Evolutionary conservation across 2,329 filamentous ascomycete species (phyloP), one percentile per base, ranked within the genome.

Genomic region (Dryadomyces quercivorus): DNA sequence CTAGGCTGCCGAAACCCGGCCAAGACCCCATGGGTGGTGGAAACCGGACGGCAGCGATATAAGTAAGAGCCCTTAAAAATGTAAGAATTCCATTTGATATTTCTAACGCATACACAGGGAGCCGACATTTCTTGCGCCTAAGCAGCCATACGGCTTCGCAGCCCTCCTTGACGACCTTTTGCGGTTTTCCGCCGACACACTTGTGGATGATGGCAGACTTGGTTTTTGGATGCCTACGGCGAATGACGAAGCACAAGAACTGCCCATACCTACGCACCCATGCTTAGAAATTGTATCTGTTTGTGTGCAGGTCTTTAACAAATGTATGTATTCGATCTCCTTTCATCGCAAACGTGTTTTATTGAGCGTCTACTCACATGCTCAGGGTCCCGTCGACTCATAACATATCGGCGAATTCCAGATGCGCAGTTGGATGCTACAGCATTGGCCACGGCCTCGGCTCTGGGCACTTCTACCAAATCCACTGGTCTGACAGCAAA

Each of bases 191-290:
- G 78, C 83, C 1, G 74, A 79, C 13, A 88, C 84, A 1, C 75
- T 98, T 1, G 87, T 95, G 8, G 83, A 88, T 52, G 71, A 81
- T 58, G 93, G 89, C 0, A 77, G 93, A 31, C 67, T 98, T 10
- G 88, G 86, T 8, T 94, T 98, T 74, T 98, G 93, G 93, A 95
- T 97, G 88, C 93, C 93, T 0, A 95, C 90, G 0, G 85, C 89
- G 31, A 90, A 88, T 64, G 84, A 87, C 57, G 80, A 89, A 61
- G 78, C 88, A 50, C 79, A 85, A 56, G 86, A 92, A 64, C 81
- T 95, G 21, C 75, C 81, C 0, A 77, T 92, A 15, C 92, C 92
- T 0, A 77, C 75, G 20, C 89, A 97, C 65, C 85, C 86, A 0
- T 81, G 79, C 55, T 71, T 98, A 15, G 78, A 86, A 62, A 71